Base-by-base conservation (phyloP, 768 basidiomycete species). In the Russula olivacea region DNA sequence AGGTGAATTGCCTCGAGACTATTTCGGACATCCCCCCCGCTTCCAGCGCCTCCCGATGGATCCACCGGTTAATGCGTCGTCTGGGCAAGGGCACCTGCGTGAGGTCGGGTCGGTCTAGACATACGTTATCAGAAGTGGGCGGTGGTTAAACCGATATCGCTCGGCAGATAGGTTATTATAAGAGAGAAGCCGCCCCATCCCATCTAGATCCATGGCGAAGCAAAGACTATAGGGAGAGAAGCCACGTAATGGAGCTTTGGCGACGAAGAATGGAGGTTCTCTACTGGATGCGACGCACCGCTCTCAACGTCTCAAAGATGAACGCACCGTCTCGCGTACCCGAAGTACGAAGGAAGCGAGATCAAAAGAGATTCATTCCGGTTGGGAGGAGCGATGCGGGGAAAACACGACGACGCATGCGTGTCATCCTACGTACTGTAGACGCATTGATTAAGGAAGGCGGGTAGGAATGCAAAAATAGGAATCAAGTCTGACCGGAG, bases 1-100 rank as follows among this genome's bases (percentile, higher is more conserved):
- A 1, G 38, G 14, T 40, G 38, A 40, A 40, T 40, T 17, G 17
- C 38, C 38, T 38, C 38, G 38, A 17, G 38, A n/a, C 32, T 23
- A 57, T 17, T 38, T 61, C 62, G 57, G 51, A 63, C 45, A 58
- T 58, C 47, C 58, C n/a, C n/a, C n/a, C n/a, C n/a, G n/a, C n/a
- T 47, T 47, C 32, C 32, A n/a, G 45, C 19, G 45, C 17, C 17
- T 25, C 45, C 57, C 45, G 62, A 47, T 21, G n/a, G 32, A 4
- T 43, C n/a, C n/a, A 10, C 4, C 28, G 10, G 32, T 34, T 45
- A 9, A 43, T 14, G 50, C 43, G 56, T 41, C 43, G 19, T 30
- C 15, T 36, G 21, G 32, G 55, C 2, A 15, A 23, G 21, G 36
- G 45, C 10, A 14, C 17, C 23, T 50, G 28, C 28, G 48, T 15